Evolutionary conservation across 352 stramenopile species (phyloP).

Genomic region (Phytophthora uliginosa): DNA sequence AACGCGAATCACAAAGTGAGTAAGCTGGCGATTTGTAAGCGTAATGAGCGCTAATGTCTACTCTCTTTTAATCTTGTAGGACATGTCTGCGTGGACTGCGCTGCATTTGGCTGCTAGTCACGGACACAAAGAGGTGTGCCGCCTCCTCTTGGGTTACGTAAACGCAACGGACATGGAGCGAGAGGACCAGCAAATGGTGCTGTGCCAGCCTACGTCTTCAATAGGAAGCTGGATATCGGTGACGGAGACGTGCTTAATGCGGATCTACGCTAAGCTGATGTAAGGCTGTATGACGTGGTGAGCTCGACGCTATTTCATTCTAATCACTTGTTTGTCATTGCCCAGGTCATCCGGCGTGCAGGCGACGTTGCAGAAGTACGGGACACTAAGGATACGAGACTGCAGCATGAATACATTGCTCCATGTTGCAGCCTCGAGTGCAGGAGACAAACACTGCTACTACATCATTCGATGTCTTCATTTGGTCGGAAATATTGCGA

Average conservation of each 20-base stretch:
- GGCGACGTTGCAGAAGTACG: conserved; percentile 49
- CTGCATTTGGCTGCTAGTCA: conserved; percentile 55
- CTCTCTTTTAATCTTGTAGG: conserved; percentile 27
- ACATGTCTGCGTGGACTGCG: conserved; percentile 53
- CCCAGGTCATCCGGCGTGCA: conserved; percentile 47
- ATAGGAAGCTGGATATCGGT: conserved; percentile 56
- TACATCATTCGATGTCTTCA: conserved; percentile 62
- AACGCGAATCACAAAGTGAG: conserved; percentile 53
- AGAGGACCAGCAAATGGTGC: conserved; percentile 44
- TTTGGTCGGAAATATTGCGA: conserved; percentile 45
- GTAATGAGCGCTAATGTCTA: not conserved
- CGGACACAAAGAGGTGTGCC: conserved; percentile 56
- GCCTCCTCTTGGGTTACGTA: conserved; percentile 38
- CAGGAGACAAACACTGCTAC: conserved; percentile 48
- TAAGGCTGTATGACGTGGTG: conserved; percentile 22
- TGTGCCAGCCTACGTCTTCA: conserved; percentile 45
- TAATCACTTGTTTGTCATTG: not conserved
- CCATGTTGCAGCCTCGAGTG: conserved; percentile 56
- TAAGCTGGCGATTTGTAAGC: not conserved
- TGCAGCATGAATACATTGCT: conserved; percentile 69
- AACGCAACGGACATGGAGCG: conserved; percentile 30
- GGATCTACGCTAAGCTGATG: conserved; percentile 62
- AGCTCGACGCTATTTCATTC: not conserved
- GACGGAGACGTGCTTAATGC: conserved; percentile 47
- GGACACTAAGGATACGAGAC: conserved; percentile 59